These are phyloP conservation scores for Hirschioporus abietinus DNA, from an alignment of 768 basidiomycete species.

Conservation along the genomic window DNA sequence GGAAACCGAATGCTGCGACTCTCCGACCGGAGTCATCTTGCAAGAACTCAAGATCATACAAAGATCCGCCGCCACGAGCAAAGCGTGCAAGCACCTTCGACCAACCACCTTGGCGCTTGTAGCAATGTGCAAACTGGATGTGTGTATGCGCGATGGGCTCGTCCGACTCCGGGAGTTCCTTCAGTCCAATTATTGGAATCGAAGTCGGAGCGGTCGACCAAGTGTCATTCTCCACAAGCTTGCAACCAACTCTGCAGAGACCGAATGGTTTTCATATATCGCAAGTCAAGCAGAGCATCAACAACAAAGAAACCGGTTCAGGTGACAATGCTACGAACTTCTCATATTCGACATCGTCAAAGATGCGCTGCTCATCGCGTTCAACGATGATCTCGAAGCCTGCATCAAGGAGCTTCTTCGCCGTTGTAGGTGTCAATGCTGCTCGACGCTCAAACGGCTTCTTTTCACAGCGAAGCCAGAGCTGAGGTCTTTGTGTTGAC, in stretches of 20 bases:
- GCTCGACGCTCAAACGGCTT: constrained; percentile 92
- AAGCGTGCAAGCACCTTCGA: constrained; percentile 80
- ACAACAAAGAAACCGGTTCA: neutral
- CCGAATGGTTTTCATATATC: neutral
- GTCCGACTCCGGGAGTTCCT: constrained; percentile 84
- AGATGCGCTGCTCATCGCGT: constrained; percentile 90
- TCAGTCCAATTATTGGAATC: constrained; percentile 87
- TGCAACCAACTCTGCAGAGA: constrained; percentile 75
- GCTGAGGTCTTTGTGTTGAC: constrained; percentile 22
- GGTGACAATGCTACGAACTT: constrained; percentile 50
- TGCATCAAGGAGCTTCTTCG: constrained; percentile 80
- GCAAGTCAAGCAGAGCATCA: neutral
- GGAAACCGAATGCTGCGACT: constrained; percentile 96
- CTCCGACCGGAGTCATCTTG: constrained; percentile 79
- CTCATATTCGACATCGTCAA: constrained; percentile 89
- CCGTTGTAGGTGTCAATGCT: constrained; percentile 87
- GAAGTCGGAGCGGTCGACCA: constrained; percentile 79
- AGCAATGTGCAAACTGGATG: constrained; percentile 98
- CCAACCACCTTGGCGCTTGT: constrained; percentile 96
- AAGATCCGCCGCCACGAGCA: constrained; percentile 69
- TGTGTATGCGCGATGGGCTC: constrained; percentile 89
- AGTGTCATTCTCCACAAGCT: constrained; percentile 77
- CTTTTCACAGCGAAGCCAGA: constrained; percentile 98
- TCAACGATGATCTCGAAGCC: constrained; percentile 92
- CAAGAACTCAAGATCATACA: constrained; percentile 96